A percentile compares a stretch with the other conserved stretches of the same genome.
phyloP scores from a whole-genome alignment of 805 yeast species.

The Kodamaea neixiangensis region DNA sequence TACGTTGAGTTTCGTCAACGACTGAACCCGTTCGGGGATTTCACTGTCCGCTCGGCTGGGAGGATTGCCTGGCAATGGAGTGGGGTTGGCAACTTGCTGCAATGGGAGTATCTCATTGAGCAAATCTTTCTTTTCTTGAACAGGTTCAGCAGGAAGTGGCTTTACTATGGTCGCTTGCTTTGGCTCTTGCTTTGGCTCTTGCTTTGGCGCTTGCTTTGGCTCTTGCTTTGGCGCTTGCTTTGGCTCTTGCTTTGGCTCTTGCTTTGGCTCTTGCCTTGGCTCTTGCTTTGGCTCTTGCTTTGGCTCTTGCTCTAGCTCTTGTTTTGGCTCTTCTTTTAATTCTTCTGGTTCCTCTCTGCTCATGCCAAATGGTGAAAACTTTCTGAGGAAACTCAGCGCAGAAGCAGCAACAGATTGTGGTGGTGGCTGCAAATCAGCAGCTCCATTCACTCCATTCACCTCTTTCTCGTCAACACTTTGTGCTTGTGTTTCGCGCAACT shows the following conservation, averaged over 20 bases:
- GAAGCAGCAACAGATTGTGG: constrained; percentile 8
- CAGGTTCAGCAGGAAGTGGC: not conserved
- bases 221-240: too few species aligned
- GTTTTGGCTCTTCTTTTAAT: not conserved
- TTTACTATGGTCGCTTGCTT: not conserved
- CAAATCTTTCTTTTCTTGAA: not conserved
- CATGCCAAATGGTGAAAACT: constrained; percentile 16
- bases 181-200: not conserved
- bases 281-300: too few species aligned
- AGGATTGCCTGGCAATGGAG: not conserved
- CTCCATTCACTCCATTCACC: not conserved
- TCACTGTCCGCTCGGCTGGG: not conserved
- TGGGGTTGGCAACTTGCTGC: not conserved
- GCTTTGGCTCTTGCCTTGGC: constrained; percentile 1
- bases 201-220: too few species aligned
- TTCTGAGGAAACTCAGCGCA: constrained; percentile 15
- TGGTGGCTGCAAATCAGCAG: not conserved
- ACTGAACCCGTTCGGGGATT: constrained; percentile 8
- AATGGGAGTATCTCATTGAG: not conserved
- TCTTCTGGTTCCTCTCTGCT: constrained; percentile 7
- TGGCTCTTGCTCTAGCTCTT: not conserved
- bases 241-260: not conserved
- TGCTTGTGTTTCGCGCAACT: constrained; percentile 30
- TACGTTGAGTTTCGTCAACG: constrained; percentile 5
- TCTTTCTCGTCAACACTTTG: not conserved